These are phyloP conservation scores for Nematocida ausubeli DNA, from an alignment of 371 early-diverging fungal species.

Conservation along the genomic window DNA sequence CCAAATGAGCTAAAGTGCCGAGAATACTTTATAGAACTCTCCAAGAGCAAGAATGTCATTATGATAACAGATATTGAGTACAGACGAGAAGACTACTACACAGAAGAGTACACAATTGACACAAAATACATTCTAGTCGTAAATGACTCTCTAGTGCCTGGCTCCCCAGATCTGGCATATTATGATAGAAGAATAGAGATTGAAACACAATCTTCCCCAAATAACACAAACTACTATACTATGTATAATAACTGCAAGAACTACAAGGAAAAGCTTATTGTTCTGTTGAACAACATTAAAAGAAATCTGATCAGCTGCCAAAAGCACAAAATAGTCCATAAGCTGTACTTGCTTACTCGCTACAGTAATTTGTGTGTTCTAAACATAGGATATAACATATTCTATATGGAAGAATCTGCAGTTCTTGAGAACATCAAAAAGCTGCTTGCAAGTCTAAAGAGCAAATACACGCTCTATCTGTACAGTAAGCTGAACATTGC, in stretches of 20 bases:
- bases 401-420: neutral
- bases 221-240: neutral
- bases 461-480: slow-evolving; percentile 31
- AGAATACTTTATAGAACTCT: slow-evolving; percentile 16
- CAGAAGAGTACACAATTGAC: slow-evolving; percentile 25
- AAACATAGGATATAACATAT: slow-evolving; percentile 35
- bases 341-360: slow-evolving; percentile 28
- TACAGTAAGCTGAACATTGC: neutral
- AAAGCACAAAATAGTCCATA: neutral
- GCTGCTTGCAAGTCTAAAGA: slow-evolving; percentile 27
- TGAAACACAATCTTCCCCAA: neutral
- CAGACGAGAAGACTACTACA: slow-evolving; percentile 38
- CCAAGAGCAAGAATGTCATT: neutral
- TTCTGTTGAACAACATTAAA: slow-evolving; percentile 19
- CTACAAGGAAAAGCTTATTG: slow-evolving; percentile 18
- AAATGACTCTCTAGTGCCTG: neutral
- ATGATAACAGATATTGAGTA: slow-evolving; percentile 7
- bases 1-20: slow-evolving; percentile 35
- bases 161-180: neutral
- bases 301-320: neutral
- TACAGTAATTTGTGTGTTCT: slow-evolving; percentile 36
- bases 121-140: slow-evolving; percentile 33
- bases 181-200: too few species aligned
- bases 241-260: slow-evolving; percentile 15
- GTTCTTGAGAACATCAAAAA: neutral